These are phyloP conservation scores for Fusarium coffeatum DNA, from an alignment of 2,329 filamentous ascomycete genomes.

Conservation along the genomic window DNA sequence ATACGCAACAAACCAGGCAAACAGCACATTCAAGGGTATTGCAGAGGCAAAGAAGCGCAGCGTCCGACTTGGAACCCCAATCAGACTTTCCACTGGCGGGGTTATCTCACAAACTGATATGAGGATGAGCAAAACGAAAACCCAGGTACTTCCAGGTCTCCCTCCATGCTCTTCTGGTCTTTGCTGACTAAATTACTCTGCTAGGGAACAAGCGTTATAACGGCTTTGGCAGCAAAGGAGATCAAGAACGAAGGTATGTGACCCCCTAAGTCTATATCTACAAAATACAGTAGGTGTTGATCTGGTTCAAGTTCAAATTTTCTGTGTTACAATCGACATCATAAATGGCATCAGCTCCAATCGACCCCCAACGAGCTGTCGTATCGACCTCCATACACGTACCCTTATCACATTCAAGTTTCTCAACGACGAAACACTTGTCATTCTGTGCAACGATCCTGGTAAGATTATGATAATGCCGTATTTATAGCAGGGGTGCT, in stretches of 20 bases:
- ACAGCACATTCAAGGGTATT: slow-evolving; percentile 73
- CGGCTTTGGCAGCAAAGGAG: slow-evolving; percentile 56
- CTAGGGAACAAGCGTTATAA: slow-evolving; percentile 55
- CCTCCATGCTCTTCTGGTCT: neutral
- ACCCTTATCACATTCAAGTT: slow-evolving; percentile 75
- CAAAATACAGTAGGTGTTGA: neutral
- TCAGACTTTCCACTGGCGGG: slow-evolving; percentile 57
- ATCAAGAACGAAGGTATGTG: slow-evolving; percentile 53
- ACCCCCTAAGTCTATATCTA: no score
- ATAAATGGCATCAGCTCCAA: slow-evolving; percentile 69
- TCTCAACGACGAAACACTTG: slow-evolving; percentile 69
- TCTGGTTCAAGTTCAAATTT: slow-evolving; percentile 63
- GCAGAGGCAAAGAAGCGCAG: slow-evolving; percentile 76
- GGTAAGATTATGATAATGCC: slow-evolving; percentile 46
- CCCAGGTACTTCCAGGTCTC: slow-evolving; percentile 48
- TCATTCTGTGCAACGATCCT: slow-evolving; percentile 65
- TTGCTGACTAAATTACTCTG: slow-evolving; percentile 23
- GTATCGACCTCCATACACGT: slow-evolving; percentile 56
- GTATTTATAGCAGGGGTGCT: neutral
- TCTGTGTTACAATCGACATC: slow-evolving; percentile 64
- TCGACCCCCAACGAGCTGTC: slow-evolving; percentile 53
- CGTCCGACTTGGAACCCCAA: slow-evolving; percentile 72
- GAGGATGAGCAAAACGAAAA: slow-evolving; percentile 60
- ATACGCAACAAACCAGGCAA: slow-evolving; percentile 68
- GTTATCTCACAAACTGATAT: slow-evolving; percentile 67